Evolutionary conservation across 306 rosid species (phyloP).

Genomic region (Prunus mongolica): DNA sequence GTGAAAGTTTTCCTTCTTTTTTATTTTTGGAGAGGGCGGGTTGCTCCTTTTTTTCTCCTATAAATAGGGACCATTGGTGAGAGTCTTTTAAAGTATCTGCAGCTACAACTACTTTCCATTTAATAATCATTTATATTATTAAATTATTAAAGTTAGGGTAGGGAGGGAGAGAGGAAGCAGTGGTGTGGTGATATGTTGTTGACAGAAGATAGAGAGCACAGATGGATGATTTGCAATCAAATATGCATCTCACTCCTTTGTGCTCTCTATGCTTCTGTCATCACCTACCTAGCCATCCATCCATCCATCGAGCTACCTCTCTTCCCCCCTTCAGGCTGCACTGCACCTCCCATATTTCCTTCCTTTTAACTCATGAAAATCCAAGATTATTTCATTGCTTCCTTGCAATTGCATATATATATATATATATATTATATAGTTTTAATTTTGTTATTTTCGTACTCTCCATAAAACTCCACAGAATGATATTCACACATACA

Average conservation of each 20-base stretch:
- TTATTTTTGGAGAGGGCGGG: background rate
- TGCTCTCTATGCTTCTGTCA: conserved; percentile 74
- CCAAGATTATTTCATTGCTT: too few species aligned
- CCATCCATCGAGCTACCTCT: background rate
- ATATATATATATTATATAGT: too few species aligned
- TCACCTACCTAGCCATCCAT: background rate
- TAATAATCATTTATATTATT: background rate
- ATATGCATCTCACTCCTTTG: conserved; percentile 49
- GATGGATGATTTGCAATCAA: conserved; percentile 55
- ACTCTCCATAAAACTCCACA: too few species aligned
- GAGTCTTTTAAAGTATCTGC: conserved; percentile 2
- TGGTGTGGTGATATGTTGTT: conserved; percentile 40
- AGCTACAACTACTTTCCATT: background rate
- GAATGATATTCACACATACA: too few species aligned
- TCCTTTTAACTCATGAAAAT: too few species aligned
- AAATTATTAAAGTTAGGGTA: background rate
- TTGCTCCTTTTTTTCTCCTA: conserved; percentile 29
- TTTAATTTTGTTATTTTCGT: too few species aligned
- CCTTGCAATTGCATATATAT: too few species aligned
- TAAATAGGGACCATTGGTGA: conserved; percentile 43
- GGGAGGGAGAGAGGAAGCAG: background rate
- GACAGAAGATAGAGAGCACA: conserved; percentile 99
- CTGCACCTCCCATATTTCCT: too few species aligned
- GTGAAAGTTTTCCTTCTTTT: background rate
- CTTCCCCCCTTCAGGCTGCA: too few species aligned